Evolutionary conservation across 305 asterid species (phyloP).

Genomic region (Fraxinus dipetala): DNA sequence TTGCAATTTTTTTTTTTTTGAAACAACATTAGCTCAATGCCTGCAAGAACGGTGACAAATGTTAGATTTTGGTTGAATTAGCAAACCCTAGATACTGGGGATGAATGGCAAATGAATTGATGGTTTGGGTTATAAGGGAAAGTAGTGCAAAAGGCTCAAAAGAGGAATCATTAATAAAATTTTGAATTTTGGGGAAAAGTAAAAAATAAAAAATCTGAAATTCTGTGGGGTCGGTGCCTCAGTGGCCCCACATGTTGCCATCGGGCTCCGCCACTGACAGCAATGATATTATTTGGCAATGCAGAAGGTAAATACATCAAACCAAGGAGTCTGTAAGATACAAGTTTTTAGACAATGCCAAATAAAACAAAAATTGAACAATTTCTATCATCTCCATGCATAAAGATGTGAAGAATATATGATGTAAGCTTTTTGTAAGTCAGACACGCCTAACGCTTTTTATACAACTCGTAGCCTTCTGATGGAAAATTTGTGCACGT

Average conservation of each 20-base stretch:
- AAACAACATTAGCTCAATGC: background rate
- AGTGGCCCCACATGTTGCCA: background rate
- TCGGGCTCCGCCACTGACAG: background rate
- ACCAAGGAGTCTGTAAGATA: background rate
- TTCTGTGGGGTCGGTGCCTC: background rate
- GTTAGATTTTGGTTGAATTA: background rate
- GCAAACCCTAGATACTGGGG: background rate
- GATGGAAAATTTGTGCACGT: background rate
- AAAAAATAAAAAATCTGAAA: background rate
- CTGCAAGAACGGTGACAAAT: background rate
- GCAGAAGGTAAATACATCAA: background rate
- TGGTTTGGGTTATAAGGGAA: background rate
- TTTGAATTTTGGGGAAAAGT: too few species aligned
- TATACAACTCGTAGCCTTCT: background rate
- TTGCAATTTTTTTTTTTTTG: too few species aligned
- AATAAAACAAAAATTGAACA: background rate
- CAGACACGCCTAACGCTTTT: too few species aligned
- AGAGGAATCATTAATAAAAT: background rate
- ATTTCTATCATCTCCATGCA: background rate
- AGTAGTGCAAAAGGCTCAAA: background rate
- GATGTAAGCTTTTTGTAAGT: background rate
- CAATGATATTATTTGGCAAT: background rate
- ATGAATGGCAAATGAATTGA: background rate
- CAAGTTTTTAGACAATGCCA: background rate
- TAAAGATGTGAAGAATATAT: background rate